A percentile compares a stretch with the other conserved stretches of the same genome.
Conservation (phyloP, 176 grass and related monocot species). For the Bromus sterilis region DNA sequence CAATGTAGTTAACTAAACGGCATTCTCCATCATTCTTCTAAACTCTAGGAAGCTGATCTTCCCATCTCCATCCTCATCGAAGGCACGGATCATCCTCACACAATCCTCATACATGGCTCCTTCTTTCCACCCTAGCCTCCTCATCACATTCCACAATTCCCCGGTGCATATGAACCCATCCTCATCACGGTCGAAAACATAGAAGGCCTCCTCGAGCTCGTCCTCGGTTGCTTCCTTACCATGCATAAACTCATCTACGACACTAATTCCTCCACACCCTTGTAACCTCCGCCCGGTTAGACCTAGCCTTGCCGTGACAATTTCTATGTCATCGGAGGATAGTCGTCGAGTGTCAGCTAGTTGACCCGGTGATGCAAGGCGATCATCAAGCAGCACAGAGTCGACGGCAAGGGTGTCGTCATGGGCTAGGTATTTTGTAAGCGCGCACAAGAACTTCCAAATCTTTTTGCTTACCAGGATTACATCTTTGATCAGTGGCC, state of each 20-base stretch:
- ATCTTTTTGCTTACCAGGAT: not conserved
- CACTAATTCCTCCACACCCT: not conserved
- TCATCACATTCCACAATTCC: constrained; percentile 33
- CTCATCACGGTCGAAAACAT: constrained; percentile 33
- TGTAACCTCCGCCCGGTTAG: not conserved
- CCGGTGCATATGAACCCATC: constrained; percentile 29
- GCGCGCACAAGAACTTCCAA: not conserved
- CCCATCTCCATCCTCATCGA: constrained; percentile 24
- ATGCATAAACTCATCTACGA: not conserved
- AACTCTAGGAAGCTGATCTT: constrained; percentile 36
- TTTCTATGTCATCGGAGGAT: not conserved
- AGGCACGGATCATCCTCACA: constrained; percentile 9
- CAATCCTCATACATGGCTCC: constrained; percentile 22
- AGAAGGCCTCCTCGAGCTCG: constrained; percentile 37
- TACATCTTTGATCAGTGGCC: not conserved
- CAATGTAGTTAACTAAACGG: not conserved
- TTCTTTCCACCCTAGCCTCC: constrained; percentile 25
- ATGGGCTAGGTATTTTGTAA: not conserved
- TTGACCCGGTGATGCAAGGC: not conserved
- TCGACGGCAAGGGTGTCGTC: not conserved
- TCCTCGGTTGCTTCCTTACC: not conserved
- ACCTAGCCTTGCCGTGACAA: not conserved
- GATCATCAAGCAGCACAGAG: not conserved
- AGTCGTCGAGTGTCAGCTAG: not conserved
- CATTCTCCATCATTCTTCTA: constrained; percentile 35